phyloP scores from a whole-genome alignment of 257 asterid species.

The Voacanga thouarsii region DNA sequence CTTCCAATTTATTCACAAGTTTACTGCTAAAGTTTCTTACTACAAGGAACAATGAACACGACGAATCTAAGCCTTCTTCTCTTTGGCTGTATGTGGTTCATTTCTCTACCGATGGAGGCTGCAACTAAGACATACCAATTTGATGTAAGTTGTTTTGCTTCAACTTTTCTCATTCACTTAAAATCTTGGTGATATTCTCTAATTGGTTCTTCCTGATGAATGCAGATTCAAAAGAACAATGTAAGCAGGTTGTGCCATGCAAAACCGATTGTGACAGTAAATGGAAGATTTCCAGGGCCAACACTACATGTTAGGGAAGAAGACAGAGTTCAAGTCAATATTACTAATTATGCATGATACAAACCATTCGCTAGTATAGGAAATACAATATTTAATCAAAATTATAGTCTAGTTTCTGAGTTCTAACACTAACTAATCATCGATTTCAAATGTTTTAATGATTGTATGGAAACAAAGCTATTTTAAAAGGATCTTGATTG shows the following conservation, averaged over 20 bases:
- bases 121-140: slow-evolving; percentile 46
- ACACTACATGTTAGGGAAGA: slow-evolving; percentile 52
- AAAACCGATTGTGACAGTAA: slow-evolving; percentile 59
- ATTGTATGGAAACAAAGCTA: no score
- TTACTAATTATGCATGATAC: slow-evolving; percentile 54
- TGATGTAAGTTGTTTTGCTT: slow-evolving; percentile 34
- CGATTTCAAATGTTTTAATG: neutral
- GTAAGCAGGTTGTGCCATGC: slow-evolving; percentile 68
- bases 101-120: slow-evolving; percentile 38
- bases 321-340: slow-evolving; percentile 52
- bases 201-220: neutral
- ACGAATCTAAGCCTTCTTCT: slow-evolving; percentile 16
- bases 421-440: neutral
- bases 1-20: neutral
- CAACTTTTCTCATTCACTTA: neutral
- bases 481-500: no score
- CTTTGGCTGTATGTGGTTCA: slow-evolving; percentile 29
- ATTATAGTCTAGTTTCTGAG: neutral
- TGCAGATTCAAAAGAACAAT: slow-evolving; percentile 48
- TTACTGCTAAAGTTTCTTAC: neutral
- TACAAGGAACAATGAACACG: slow-evolving; percentile 23
- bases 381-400: neutral
- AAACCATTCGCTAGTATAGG: slow-evolving; percentile 64
- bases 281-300: slow-evolving; percentile 67
- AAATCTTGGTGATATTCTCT: neutral